Conservation (phyloP, 768 basidiomycete genomes). For the Gyrodon lividus region DNA sequence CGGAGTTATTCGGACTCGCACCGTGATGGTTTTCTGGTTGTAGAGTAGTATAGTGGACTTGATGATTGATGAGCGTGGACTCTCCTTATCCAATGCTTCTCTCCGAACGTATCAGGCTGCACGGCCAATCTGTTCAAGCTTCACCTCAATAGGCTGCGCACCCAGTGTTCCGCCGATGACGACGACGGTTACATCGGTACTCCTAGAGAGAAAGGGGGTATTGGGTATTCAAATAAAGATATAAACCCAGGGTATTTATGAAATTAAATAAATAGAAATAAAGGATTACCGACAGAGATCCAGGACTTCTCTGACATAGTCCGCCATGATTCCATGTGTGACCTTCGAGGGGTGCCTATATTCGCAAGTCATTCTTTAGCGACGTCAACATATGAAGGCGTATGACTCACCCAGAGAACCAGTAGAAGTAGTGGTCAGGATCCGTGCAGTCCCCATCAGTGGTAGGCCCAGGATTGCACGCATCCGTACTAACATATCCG, state of each 20-base stretch:
- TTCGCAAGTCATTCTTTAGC: not conserved
- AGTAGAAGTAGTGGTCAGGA: slow-evolving; percentile 52
- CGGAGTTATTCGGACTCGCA: too few species aligned
- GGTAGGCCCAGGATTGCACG: slow-evolving; percentile 37
- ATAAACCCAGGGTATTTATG: not conserved
- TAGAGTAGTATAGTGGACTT: too few species aligned
- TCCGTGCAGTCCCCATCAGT: slow-evolving; percentile 37
- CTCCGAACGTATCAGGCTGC: too few species aligned
- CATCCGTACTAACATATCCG: slow-evolving; percentile 43
- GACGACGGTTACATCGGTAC: too few species aligned
- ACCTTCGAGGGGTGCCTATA: slow-evolving; percentile 49
- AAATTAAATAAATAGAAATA: not conserved
- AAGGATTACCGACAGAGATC: slow-evolving; percentile 23
- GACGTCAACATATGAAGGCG: not conserved
- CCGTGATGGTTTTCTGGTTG: too few species aligned
- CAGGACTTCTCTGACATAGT: slow-evolving; percentile 45
- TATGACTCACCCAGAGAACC: slow-evolving; percentile 44
- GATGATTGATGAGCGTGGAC: too few species aligned
- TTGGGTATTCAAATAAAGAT: not conserved
- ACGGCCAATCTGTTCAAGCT: too few species aligned
- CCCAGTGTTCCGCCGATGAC: too few species aligned
- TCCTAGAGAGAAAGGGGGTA: too few species aligned
- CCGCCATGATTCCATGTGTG: slow-evolving; percentile 53
- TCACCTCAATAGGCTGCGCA: too few species aligned
- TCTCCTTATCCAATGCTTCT: too few species aligned